Conservation (phyloP, 2,329 filamentous ascomycete species). For the Phyllosticta ampelicida region DNA sequence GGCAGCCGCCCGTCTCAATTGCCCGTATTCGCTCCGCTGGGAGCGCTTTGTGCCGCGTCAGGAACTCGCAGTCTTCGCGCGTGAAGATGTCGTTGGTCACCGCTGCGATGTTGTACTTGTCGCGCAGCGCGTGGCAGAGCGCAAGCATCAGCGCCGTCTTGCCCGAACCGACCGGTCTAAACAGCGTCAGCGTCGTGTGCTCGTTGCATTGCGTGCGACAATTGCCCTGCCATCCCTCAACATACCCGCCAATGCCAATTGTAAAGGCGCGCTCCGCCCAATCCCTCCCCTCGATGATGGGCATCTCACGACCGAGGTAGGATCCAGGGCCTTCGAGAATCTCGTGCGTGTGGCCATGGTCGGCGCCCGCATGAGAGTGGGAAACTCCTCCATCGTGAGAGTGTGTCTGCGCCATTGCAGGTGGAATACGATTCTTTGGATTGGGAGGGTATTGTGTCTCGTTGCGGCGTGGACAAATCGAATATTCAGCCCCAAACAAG, state of each 20-base stretch:
- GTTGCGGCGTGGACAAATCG: not conserved
- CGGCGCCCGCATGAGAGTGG: conserved; percentile 36
- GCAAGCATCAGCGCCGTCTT: conserved; percentile 96
- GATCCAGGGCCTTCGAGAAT: conserved; percentile 90
- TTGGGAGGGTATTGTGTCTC: not conserved
- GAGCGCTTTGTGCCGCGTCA: conserved; percentile 75
- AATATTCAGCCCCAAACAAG: no score
- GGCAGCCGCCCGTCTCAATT: conserved; percentile 95
- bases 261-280: conserved; percentile 90
- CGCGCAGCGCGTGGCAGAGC: conserved; percentile 74
- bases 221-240: conserved; percentile 10
- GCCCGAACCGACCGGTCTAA: conserved; percentile 85
- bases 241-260: conserved; percentile 92
- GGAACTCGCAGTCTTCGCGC: conserved; percentile 92
- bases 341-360: conserved; percentile 93
- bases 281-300: conserved; percentile 75
- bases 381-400: conserved; percentile 41
- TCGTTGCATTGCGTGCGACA: not conserved
- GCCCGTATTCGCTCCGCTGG: conserved; percentile 76
- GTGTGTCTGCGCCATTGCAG: conserved; percentile 31
- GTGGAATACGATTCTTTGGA: not conserved
- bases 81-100: conserved; percentile 99
- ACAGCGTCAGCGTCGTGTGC: conserved; percentile 59
- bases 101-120: conserved; percentile 75
- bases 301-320: conserved; percentile 84